Base-by-base conservation (phyloP, 169 alveolate genomes). In the Plasmodium vivax region DNA sequence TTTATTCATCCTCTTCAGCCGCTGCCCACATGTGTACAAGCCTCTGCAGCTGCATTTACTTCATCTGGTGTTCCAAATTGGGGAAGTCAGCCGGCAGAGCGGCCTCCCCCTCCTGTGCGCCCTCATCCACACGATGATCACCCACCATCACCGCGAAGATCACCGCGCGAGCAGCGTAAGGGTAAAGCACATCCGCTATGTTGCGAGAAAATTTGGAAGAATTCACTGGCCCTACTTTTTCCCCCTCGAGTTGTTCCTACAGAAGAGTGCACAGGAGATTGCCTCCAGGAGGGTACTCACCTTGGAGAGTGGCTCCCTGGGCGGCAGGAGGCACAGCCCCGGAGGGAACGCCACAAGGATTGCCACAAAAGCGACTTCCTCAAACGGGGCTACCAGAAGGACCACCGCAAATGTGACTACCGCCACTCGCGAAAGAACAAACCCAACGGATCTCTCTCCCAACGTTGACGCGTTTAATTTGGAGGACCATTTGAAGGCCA, bases 21-120 rank as follows among this genome's bases (percentile, higher is more conserved):
- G 77, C 10, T 87, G 93, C 74, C 75, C n/a, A 77, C 79, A 75
- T 47, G 56, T 77, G 12, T 77, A 87, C 45, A 77, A 77, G 16
- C 80, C 85, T 1, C 43, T 87, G 2, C 19, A 14, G 1, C 54
- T 36, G 12, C 41, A 45, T 43, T 72, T 87, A 2, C 82, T 87
- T 36, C 14, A 16, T 14, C 51, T 19, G 1, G 82, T 87, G 16
- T 27, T 23, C 0, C 47, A n/a, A 34, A 43, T 19, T 36, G 4
- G 10, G 2, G 12, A 9, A 6, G 2, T 36, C 1, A 51, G 32
- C 10, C 45, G 34, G 19, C 7, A 36, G 68, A 51, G 3, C 16
- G 68, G 19, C 36, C 62, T 77, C 36, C 82, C 68, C n/a, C 58
- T 87, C 54, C 19, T 87, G 47, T 87, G 82, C n/a, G n/a, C 32